A percentile compares a stretch with the other conserved stretches of the same genome.
Evolutionary conservation across 768 basidiomycete species (phyloP).

Genomic region (Chlorophyllum brunneum): DNA sequence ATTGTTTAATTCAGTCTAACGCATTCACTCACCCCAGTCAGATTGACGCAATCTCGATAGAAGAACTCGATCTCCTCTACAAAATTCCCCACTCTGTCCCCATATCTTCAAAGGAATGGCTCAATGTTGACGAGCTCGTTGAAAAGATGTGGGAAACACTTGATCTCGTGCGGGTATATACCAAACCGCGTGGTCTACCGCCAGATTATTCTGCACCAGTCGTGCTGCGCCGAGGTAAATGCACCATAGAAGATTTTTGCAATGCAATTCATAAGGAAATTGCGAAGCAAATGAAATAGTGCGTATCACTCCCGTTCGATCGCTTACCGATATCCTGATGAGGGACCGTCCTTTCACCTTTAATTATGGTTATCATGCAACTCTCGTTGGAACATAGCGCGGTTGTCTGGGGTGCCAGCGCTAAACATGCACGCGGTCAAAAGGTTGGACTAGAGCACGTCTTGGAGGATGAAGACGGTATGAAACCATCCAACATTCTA

Average conservation of each 20-base stretch:
- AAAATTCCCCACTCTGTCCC: constrained; percentile 96
- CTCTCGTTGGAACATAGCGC: constrained; percentile 43
- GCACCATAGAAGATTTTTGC: constrained; percentile 86
- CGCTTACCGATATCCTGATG: not conserved
- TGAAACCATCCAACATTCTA: constrained; percentile 54
- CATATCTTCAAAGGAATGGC: constrained; percentile 90
- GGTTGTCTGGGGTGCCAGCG: constrained; percentile 93
- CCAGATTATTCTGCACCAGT: constrained; percentile 93
- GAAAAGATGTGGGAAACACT: constrained; percentile 93
- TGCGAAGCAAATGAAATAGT: constrained; percentile 97
- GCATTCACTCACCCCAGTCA: constrained; percentile 22
- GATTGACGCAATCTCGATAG: constrained; percentile 98
- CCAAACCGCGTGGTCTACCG: constrained; percentile 85
- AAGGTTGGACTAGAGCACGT: constrained; percentile 89
- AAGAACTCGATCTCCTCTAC: constrained; percentile 93
- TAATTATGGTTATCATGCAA: not conserved
- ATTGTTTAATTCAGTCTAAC: not conserved
- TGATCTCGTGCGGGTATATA: constrained; percentile 93
- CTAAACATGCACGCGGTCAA: constrained; percentile 96
- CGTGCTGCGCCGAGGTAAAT: constrained; percentile 66
- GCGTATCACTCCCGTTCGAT: constrained; percentile 22
- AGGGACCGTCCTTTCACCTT: not conserved
- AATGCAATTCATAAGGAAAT: constrained; percentile 96
- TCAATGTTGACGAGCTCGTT: constrained; percentile 93
- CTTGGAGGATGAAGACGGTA: constrained; percentile 86